Conservation (phyloP, 345 rosid species). For the Camelina sativa region DNA sequence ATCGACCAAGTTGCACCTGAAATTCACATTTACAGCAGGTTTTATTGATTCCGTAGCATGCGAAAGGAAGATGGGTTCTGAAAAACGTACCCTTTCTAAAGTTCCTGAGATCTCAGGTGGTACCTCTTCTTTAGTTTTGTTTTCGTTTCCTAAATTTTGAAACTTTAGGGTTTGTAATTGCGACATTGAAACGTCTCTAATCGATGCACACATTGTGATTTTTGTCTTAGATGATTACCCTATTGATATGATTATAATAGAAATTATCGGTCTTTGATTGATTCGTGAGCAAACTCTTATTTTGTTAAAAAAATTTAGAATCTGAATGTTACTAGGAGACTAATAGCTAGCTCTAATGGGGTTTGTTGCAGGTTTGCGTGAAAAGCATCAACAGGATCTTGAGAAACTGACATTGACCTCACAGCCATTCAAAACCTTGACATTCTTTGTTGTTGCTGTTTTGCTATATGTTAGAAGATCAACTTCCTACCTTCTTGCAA, state of each 20-base stretch:
- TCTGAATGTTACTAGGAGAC: slow-evolving; percentile 2
- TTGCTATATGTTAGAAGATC: slow-evolving; percentile 58
- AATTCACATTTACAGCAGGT: background rate
- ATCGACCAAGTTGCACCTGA: slow-evolving; percentile 22
- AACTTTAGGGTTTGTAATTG: slow-evolving; percentile 13
- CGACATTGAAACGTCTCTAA: background rate
- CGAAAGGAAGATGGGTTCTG: slow-evolving; percentile 33
- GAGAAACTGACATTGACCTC: slow-evolving; percentile 58
- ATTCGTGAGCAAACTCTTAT: background rate
- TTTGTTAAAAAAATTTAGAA: background rate
- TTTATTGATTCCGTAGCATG: slow-evolving; percentile 8
- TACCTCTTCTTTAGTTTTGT: background rate
- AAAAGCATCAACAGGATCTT: slow-evolving; percentile 49
- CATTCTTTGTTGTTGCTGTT: slow-evolving; percentile 64
- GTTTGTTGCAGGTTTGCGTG: slow-evolving; percentile 38
- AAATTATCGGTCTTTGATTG: slow-evolving; percentile 11
- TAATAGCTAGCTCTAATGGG: slow-evolving; percentile 6
- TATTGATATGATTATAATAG: background rate
- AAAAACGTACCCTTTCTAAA: slow-evolving; percentile 17
- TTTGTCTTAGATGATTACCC: background rate
- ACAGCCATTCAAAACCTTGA: slow-evolving; percentile 76
- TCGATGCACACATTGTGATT: slow-evolving; percentile 19
- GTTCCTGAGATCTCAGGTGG: slow-evolving; percentile 42
- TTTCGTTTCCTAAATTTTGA: background rate
- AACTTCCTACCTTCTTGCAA: slow-evolving; percentile 54